Evolutionary conservation across 2,329 filamentous ascomycete species (phyloP).

Genomic region (Aspergillus arachidicola): DNA sequence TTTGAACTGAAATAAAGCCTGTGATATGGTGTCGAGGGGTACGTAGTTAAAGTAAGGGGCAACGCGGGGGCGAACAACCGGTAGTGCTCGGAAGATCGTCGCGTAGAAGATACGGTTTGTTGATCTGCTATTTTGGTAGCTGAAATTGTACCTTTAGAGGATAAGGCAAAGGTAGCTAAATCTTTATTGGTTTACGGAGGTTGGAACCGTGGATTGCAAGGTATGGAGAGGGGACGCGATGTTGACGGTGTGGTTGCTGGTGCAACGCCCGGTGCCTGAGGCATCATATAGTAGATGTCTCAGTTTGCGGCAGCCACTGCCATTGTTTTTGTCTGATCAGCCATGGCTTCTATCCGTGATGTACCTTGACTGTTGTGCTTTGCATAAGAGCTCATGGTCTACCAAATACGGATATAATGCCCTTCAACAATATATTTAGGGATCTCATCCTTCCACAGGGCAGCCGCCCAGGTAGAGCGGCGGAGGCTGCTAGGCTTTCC

Average conservation of each 20-base stretch:
- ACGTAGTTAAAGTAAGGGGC: conserved; percentile 9
- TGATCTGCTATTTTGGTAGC: background rate
- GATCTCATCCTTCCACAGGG: no score
- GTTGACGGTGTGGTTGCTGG: conserved; percentile 25
- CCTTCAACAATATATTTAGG: background rate
- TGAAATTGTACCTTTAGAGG: background rate
- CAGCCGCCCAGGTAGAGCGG: no score
- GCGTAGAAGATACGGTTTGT: background rate
- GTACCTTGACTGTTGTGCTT: background rate
- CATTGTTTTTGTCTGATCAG: background rate
- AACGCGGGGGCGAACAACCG: conserved; percentile 11
- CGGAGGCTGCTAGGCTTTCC: no score
- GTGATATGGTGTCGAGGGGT: conserved; percentile 12
- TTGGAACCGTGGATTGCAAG: conserved; percentile 5
- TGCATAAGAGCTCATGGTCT: background rate
- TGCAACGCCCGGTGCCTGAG: conserved; percentile 20
- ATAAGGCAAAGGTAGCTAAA: conserved; percentile 3
- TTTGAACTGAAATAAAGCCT: background rate
- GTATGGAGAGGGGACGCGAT: conserved; percentile 20
- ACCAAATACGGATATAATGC: background rate
- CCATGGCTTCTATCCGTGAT: background rate
- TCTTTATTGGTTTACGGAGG: conserved; percentile 3
- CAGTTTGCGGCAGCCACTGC: background rate
- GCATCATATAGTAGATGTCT: background rate
- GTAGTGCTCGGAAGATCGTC: conserved; percentile 4